Conservation (phyloP, 495 filamentous ascomycete genomes). For the Neurospora sp. region DNA sequence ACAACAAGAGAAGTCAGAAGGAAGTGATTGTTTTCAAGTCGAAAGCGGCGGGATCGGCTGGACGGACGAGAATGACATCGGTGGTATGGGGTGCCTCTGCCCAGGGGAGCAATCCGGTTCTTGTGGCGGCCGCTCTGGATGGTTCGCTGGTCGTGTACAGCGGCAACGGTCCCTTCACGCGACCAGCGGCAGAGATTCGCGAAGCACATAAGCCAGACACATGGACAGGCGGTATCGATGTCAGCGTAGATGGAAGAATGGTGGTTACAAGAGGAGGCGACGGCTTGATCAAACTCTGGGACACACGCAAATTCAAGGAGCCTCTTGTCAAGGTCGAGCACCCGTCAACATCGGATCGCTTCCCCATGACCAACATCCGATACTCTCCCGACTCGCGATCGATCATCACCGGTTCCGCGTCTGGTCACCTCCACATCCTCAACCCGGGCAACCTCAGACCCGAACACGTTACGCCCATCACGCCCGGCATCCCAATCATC, state of each 20-base stretch:
- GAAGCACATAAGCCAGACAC: slow-evolving; percentile 76
- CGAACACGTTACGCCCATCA: slow-evolving; percentile 76
- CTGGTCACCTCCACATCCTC: slow-evolving; percentile 82
- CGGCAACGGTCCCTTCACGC: slow-evolving; percentile 76
- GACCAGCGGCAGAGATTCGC: slow-evolving; percentile 75
- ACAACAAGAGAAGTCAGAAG: slow-evolving; percentile 74
- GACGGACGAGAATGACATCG: slow-evolving; percentile 87
- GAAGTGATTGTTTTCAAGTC: slow-evolving; percentile 95
- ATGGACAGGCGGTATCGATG: slow-evolving; percentile 89
- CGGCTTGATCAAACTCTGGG: slow-evolving; percentile 79
- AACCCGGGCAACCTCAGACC: slow-evolving; percentile 81
- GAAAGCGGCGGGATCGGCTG: slow-evolving; percentile 69
- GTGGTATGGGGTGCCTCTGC: slow-evolving; percentile 74
- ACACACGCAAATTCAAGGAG: slow-evolving; percentile 88
- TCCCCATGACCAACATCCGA: slow-evolving; percentile 72
- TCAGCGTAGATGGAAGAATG: slow-evolving; percentile 82
- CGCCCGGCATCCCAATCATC: slow-evolving; percentile 70
- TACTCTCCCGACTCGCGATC: slow-evolving; percentile 76
- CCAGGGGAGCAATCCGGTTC: slow-evolving; percentile 67
- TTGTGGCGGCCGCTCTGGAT: slow-evolving; percentile 81
- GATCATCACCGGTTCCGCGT: slow-evolving; percentile 80
- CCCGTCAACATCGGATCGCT: slow-evolving; percentile 71
- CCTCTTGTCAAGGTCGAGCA: slow-evolving; percentile 73
- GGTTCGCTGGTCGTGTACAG: slow-evolving; percentile 87
- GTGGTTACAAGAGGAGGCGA: slow-evolving; percentile 85